A percentile compares a stretch with the other conserved stretches of the same genome.
Conservation (phyloP, 768 basidiomycete species). For the Arthromyces matolae region DNA sequence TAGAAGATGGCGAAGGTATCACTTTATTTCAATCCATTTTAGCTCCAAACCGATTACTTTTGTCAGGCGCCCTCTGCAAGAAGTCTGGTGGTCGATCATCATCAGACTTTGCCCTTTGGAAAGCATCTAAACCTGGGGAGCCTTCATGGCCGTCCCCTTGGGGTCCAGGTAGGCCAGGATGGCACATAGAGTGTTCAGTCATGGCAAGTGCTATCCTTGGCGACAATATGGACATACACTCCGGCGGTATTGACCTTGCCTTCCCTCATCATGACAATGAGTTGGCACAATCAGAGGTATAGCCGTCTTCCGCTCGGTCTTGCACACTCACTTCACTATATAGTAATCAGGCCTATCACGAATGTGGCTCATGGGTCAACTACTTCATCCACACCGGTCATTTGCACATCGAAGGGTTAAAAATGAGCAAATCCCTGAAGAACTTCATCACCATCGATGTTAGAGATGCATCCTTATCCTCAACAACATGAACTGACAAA, state of each 20-base stretch:
- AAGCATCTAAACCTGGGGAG: constrained; percentile 93
- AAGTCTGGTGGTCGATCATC: constrained; percentile 69
- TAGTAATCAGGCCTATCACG: constrained; percentile 76
- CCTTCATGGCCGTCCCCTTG: constrained; percentile 96
- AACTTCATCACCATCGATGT: constrained; percentile 98
- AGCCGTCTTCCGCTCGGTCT: constrained; percentile 5
- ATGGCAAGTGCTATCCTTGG: constrained; percentile 94
- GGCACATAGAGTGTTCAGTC: constrained; percentile 99
- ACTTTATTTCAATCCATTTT: background rate
- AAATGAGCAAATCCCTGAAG: constrained; percentile 99
- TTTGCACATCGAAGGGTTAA: constrained; percentile 95
- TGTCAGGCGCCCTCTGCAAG: constrained; percentile 35
- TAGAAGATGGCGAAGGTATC: constrained; percentile 91
- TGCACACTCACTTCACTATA: too few relatives aligned
- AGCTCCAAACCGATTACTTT: constrained; percentile 5
- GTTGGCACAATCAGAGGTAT: constrained; percentile 92
- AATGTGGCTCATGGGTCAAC: constrained; percentile 92
- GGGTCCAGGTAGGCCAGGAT: constrained; percentile 94
- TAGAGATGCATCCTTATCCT: constrained; percentile 23
- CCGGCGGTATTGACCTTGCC: constrained; percentile 94
- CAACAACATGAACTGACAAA: background rate
- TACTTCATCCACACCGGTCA: constrained; percentile 99
- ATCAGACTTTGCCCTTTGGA: constrained; percentile 97
- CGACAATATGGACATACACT: constrained; percentile 94
- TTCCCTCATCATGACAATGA: constrained; percentile 99